Conservation (phyloP, 257 asterid genomes). For the Solanum arcanum region DNA sequence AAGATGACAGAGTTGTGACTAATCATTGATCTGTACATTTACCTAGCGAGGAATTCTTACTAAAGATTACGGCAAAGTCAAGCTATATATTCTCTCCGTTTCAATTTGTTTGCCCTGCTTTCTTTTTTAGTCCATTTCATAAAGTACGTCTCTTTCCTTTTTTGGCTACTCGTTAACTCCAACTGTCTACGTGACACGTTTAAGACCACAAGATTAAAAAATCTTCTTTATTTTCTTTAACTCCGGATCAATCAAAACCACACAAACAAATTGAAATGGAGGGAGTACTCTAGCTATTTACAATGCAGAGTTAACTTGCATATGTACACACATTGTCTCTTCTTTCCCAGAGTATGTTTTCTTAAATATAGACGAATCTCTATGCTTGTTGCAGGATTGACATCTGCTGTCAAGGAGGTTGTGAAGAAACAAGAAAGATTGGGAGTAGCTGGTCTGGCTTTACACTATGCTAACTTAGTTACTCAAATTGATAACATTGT, state of each 20-base stretch:
- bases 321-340: neutral
- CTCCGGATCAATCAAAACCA: neutral
- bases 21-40: neutral
- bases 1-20: neutral
- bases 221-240: too few species aligned
- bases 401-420: constrained; percentile 34
- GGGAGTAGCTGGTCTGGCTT: constrained; percentile 72
- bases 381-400: constrained; percentile 33
- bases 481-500: constrained; percentile 73
- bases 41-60: neutral
- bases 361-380: neutral
- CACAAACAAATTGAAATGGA: too few species aligned
- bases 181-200: neutral
- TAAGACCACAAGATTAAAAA: neutral
- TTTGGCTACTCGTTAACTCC: neutral
- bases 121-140: neutral
- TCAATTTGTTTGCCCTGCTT: neutral
- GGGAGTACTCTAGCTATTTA: neutral
- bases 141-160: neutral
- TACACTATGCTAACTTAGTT: constrained; percentile 74
- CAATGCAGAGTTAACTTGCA: neutral
- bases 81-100: neutral
- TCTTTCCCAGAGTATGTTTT: neutral
- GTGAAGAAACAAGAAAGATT: constrained; percentile 53
- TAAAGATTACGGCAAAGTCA: neutral